These are phyloP conservation scores for Ceratocystis lukuohia DNA, from an alignment of 2,329 filamentous ascomycete genomes.

Conservation along the genomic window DNA sequence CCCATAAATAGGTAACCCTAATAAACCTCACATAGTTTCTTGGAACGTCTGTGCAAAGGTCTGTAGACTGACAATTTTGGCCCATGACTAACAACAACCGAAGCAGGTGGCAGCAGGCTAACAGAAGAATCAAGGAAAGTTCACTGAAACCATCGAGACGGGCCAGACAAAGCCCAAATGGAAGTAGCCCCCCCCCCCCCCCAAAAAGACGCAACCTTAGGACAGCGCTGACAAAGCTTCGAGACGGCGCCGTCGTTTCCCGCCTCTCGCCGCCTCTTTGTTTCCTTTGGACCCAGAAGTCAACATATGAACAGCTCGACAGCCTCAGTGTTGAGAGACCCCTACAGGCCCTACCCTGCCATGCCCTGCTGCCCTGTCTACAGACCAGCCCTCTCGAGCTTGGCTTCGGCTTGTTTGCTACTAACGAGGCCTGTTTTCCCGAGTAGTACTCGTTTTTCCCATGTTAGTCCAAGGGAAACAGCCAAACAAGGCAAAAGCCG, in stretches of 20 bases:
- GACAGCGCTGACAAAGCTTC: background rate
- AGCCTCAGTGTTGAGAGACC: no score
- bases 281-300: no score
- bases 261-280: background rate
- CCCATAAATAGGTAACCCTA: no score
- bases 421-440: no score
- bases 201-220: background rate
- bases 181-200: background rate
- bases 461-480: background rate
- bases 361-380: no score
- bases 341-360: no score
- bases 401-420: background rate
- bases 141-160: no score
- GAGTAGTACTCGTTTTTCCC: background rate
- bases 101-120: background rate
- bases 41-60: no score
- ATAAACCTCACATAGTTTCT: no score
- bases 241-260: background rate
- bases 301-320: no score
- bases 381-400: background rate
- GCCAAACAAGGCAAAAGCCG: background rate
- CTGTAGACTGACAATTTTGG: no score
- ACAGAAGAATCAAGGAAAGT: background rate
- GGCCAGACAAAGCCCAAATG: background rate
- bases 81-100: background rate